Percentiles rank a stretch among this genome's conserved stretches.
Conservation (phyloP, 306 rosid species). For the Arachis stenosperma region DNA sequence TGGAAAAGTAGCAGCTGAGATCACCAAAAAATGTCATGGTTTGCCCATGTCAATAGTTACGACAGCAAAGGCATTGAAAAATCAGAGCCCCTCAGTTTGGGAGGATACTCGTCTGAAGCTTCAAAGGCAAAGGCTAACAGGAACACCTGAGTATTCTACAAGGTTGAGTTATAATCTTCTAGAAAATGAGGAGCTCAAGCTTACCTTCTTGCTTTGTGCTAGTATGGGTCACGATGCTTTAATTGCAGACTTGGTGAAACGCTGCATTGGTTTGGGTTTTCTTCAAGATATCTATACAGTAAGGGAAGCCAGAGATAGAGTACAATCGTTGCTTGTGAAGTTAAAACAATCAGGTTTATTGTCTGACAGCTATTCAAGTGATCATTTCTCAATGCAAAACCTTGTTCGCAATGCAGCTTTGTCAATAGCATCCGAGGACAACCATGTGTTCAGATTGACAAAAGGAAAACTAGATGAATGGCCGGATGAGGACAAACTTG, state of each 20-base stretch:
- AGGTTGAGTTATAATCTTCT: conserved; percentile 40
- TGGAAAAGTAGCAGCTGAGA: neutral
- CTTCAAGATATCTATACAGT: conserved; percentile 15
- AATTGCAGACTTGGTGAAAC: conserved; percentile 16
- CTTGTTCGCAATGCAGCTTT: conserved; percentile 23
- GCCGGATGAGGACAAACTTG: conserved; percentile 32
- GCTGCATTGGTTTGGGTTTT: conserved; percentile 35
- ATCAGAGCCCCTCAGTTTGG: neutral
- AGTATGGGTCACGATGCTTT: neutral
- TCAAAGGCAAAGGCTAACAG: neutral
- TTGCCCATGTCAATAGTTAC: conserved; percentile 34
- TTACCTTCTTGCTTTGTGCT: conserved; percentile 42
- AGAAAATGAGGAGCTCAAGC: conserved; percentile 29
- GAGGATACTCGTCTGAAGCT: neutral
- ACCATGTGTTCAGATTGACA: neutral
- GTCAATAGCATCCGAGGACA: conserved; percentile 24
- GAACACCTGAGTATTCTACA: conserved; percentile 14
- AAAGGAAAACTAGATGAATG: conserved; percentile 15
- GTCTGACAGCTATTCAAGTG: conserved; percentile 20
- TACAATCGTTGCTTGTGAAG: neutral
- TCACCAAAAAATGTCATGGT: conserved; percentile 7
- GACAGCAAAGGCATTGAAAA: conserved; percentile 18
- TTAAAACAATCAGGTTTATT: conserved; percentile 24
- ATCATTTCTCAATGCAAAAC: conserved; percentile 32
- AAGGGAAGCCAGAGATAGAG: conserved; percentile 10